A percentile compares a stretch with the other conserved stretches of the same genome.
These are phyloP conservation scores for Acanthamoeba triangularis DNA, from an alignment of 208 protist species.

Conservation along the genomic window DNA sequence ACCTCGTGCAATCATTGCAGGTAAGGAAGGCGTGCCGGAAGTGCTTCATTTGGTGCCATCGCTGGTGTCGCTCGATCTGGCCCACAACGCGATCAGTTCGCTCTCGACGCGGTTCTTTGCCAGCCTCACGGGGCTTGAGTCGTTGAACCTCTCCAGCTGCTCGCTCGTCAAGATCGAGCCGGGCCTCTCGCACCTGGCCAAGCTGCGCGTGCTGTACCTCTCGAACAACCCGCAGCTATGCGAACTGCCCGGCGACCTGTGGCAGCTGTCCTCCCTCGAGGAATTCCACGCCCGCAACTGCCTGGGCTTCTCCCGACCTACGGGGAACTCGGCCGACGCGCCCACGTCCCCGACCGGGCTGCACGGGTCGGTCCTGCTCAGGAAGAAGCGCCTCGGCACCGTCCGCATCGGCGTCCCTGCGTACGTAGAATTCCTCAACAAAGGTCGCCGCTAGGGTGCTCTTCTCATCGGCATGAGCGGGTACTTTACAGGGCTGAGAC, in stretches of 20 bases:
- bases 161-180: background rate
- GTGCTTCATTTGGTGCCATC: conserved; percentile 9
- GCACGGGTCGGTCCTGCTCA: background rate
- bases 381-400: background rate
- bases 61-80: background rate
- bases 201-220: conserved; percentile 14
- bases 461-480: background rate
- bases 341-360: background rate
- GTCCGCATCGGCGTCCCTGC: too few relatives aligned
- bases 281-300: conserved; percentile 31
- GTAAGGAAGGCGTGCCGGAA: background rate
- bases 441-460: background rate
- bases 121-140: conserved; percentile 16
- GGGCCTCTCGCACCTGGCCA: background rate
- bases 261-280: background rate
- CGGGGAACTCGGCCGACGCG: background rate
- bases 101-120: background rate
- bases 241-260: background rate
- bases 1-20: background rate
- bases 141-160: background rate
- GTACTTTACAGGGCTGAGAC: too few relatives aligned
- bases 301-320: background rate
- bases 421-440: too few relatives aligned
- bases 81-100: background rate
- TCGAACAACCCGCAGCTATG: background rate